A percentile compares a stretch with the other conserved stretches of the same genome.
phyloP scores from a whole-genome alignment of 495 filamentous ascomycete genomes.

The Bathelium albidoporum region DNA sequence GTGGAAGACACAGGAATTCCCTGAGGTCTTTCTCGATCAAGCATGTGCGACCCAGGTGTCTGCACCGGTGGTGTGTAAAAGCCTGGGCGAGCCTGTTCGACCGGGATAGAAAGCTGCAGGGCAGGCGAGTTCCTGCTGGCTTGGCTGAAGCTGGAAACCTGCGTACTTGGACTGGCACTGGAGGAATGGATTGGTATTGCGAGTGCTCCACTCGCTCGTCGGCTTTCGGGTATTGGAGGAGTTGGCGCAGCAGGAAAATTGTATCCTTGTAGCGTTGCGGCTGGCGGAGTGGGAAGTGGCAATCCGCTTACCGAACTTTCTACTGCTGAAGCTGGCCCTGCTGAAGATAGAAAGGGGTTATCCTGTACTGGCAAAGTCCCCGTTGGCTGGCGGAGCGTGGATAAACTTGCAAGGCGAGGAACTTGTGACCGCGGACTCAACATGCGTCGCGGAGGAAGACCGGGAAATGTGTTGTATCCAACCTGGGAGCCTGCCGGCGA shows the following conservation, averaged over 20 bases:
- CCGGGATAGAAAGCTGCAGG: constrained; percentile 4
- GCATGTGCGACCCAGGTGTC: not conserved
- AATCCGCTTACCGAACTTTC: constrained; percentile 23
- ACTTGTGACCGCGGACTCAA: constrained; percentile 29
- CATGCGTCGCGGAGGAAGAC: constrained; percentile 16
- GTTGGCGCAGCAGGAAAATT: constrained; percentile 14
- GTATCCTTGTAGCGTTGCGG: constrained; percentile 16
- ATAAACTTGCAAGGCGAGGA: constrained; percentile 26
- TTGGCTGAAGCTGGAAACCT: constrained; percentile 22
- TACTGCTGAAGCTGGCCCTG: constrained; percentile 15
- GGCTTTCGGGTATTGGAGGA: constrained; percentile 7
- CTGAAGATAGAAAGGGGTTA: constrained; percentile 23
- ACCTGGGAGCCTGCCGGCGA: constrained; percentile 2
- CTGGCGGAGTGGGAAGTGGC: constrained; percentile 23
- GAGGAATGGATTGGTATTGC: constrained; percentile 6
- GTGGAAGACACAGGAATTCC: constrained; percentile 29
- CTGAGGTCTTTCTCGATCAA: constrained; percentile 15
- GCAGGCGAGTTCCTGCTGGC: constrained; percentile 15
- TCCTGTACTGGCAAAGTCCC: constrained; percentile 28
- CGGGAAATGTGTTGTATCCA: constrained; percentile 3
- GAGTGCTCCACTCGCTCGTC: constrained; percentile 4
- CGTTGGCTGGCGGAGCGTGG: constrained; percentile 18
- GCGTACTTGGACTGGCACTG: constrained; percentile 22
- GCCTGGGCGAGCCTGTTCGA: not conserved
- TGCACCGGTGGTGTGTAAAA: constrained; percentile 1